Conservation (phyloP, 495 filamentous ascomycete species). For the Cudoniella acicularis region DNA sequence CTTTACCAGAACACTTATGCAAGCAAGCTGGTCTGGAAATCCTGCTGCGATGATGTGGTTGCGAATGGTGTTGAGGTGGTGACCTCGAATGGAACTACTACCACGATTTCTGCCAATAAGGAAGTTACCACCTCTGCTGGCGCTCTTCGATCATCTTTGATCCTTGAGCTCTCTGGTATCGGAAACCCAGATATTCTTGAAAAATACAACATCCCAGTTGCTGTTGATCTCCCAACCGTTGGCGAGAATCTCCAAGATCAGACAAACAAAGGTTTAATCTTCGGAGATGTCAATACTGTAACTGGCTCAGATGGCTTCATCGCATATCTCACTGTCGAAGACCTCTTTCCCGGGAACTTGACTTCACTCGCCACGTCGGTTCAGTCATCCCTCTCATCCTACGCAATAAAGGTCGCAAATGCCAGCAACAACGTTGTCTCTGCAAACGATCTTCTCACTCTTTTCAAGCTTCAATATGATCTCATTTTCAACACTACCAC, state of each 20-base stretch:
- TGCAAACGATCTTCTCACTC: background rate
- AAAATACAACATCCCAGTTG: constrained; percentile 36
- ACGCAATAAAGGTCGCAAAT: no score
- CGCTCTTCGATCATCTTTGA: background rate
- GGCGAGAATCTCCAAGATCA: constrained; percentile 53
- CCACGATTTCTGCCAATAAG: constrained; percentile 26
- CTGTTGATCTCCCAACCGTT: constrained; percentile 40
- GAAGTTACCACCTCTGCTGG: background rate
- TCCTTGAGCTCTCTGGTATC: constrained; percentile 38
- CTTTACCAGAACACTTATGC: background rate
- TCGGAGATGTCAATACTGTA: background rate
- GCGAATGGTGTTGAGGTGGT: background rate
- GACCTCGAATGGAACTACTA: background rate
- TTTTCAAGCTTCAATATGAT: background rate
- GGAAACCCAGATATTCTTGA: constrained; percentile 35
- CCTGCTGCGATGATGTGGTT: constrained; percentile 36
- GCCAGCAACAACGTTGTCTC: background rate
- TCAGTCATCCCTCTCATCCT: background rate
- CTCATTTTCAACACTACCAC: background rate
- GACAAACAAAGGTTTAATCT: constrained; percentile 23
- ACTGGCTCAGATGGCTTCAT: background rate
- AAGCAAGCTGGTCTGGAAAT: constrained; percentile 20
- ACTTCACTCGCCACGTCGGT: no score
- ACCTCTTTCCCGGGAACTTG: no score
- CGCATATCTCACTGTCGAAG: background rate